Evolutionary conservation across 2,329 filamentous ascomycete genomes (phyloP), one percentile per base, ranked within the genome.

Genomic region (Aspergillus proliferans): DNA sequence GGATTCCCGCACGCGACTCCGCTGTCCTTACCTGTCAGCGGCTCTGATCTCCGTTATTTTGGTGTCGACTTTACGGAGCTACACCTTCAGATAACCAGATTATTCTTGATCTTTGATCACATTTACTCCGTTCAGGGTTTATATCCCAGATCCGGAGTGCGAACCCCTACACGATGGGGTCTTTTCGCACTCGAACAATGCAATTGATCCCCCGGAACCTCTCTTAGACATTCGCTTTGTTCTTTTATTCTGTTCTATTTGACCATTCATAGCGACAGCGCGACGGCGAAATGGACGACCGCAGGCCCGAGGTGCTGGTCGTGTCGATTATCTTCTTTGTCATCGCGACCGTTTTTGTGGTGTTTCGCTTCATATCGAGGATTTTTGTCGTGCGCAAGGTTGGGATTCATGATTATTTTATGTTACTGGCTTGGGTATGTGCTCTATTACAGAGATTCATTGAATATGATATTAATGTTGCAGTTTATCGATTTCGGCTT

Each of bases 331-430:
- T 67, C 47, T 57, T 74, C 46, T 78, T 91, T 53, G 78, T 78
- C 19, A 67, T 91, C 46, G 83, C 87, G 46, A 85, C 85, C 36
- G 62, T 86, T 47, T 92, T 95, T 64, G 87, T 95, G 57, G 76
- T 76, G 39, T 78, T 87, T 33, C 83, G 91, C 47, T 75, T 95
- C 57, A 71, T 88, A 39, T 89, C 87, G 52, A 81, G 90, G 24
- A 76, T 81, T 45, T 81, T 79, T 43, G 84, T 96, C 45, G 85
- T 95, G 48, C 82, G 81, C 57, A 83, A 79, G 47, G 71, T 89
- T 46, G 83, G 79, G 48, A 80, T 81, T 74, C 89, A 95, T 69
- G 91, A 95, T 74, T 86, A 84, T 68, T 81, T 87, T 59, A 93
- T 95, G 68, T 68, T 89, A 9, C 56, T 87, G 38, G 88, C 90